A percentile compares a stretch with the other conserved stretches of the same genome.
phyloP scores from a whole-genome alignment of 345 rosid species.

The Pugionium dolabratum region DNA sequence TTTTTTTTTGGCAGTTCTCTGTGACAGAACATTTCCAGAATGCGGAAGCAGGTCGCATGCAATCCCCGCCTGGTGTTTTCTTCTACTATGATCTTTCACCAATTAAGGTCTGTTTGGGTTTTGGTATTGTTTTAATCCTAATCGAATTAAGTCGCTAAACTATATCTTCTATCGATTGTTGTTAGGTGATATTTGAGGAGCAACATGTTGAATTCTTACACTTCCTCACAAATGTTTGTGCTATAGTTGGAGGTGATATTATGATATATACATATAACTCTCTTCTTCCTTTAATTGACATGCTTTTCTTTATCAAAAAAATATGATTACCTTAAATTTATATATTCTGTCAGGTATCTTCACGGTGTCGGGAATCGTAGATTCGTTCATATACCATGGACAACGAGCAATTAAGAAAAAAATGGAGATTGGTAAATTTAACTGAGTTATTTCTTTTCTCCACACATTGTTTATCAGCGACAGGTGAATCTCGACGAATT shows the following conservation, averaged over 20 bases:
- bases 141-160: background rate
- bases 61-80: constrained; percentile 71
- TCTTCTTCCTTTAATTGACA: no score
- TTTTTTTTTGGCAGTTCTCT: constrained; percentile 56
- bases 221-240: constrained; percentile 82
- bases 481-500: constrained; percentile 16
- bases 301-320: no score
- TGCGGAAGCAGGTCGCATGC: constrained; percentile 48
- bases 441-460: constrained; percentile 38
- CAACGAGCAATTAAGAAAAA: constrained; percentile 83
- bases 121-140: background rate
- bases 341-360: constrained; percentile 52
- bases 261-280: no score
- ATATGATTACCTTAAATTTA: no score
- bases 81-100: constrained; percentile 92
- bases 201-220: constrained; percentile 75
- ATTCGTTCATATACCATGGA: constrained; percentile 79
- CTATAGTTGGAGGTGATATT: constrained; percentile 69
- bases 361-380: constrained; percentile 80
- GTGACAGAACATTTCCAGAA: constrained; percentile 83
- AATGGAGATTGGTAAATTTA: constrained; percentile 75
- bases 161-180: background rate
- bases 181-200: constrained; percentile 71
- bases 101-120: constrained; percentile 54
- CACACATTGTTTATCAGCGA: constrained; percentile 12